Conservation (phyloP, 2,329 filamentous ascomycete genomes). For the Malbranchea zuffiana region DNA sequence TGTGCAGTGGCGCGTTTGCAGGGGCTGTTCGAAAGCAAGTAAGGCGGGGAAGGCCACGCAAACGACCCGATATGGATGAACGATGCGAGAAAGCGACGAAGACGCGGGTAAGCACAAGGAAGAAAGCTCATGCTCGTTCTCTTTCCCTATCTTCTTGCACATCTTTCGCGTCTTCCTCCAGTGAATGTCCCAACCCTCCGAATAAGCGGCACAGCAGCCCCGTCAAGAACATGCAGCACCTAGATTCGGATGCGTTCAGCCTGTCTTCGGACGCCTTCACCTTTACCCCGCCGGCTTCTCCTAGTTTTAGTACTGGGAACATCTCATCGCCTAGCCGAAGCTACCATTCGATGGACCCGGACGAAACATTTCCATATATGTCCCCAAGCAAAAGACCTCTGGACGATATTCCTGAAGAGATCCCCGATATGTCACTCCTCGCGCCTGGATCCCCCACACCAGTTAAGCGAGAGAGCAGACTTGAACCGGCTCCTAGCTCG, state of each 20-base stretch:
- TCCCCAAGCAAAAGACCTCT: constrained; percentile 25
- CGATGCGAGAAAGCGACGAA: constrained; percentile 46
- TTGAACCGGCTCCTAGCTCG: constrained; percentile 20
- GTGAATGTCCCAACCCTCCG: constrained; percentile 31
- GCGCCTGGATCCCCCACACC: constrained; percentile 11
- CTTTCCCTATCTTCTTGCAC: constrained; percentile 27
- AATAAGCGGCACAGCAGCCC: constrained; percentile 29
- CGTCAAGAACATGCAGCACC: constrained; percentile 23
- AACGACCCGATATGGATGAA: constrained; percentile 50
- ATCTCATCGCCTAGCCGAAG: constrained; percentile 27
- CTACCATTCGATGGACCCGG: constrained; percentile 29
- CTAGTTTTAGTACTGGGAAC: constrained; percentile 31
- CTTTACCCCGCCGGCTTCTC: constrained; percentile 39
- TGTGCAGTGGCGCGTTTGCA: constrained; percentile 92
- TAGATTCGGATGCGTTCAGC: constrained; percentile 24
- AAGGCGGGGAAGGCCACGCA: constrained; percentile 56
- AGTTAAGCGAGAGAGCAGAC: constrained; percentile 8
- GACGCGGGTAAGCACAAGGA: constrained; percentile 37
- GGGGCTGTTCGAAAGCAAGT: constrained; percentile 58
- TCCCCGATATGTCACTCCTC: constrained; percentile 21
- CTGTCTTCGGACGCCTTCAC: constrained; percentile 34
- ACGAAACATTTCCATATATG: constrained; percentile 28
- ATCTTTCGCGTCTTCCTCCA: constrained; percentile 32
- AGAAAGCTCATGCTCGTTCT: constrained; percentile 27
- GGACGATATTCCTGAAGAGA: constrained; percentile 24